Evolutionary conservation across 306 rosid species (phyloP), one percentile per base, ranked within the genome.

Genomic region (Quercus aquifolioides): DNA sequence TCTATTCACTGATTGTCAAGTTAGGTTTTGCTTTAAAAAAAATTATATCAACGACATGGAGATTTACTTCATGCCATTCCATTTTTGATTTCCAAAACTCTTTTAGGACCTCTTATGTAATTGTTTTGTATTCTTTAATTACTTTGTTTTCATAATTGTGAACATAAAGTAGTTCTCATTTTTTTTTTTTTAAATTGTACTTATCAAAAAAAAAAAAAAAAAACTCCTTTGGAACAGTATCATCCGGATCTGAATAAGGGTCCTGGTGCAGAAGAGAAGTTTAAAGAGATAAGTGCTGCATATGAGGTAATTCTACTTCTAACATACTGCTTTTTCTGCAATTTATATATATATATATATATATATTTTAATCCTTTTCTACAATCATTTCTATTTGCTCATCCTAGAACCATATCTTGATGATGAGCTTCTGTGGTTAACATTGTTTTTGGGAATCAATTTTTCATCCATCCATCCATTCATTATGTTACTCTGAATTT

Each of bases 241-340:
- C 99, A 95, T 90, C 99, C 98, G 33, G 98, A 94, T 82, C 80
- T 92, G 90, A 92, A 85, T 81, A 93, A 86, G 88, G 85, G 73
- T 64, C 89, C 93, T 21, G 96, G 96, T 78, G 89, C 97, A 21
- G 99, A 95, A 79, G 99, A 95, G 76, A 95, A 85, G 84, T 95
- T 95, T 89, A 92, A 95, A 82, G 96, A 93, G 88, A 95, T 95
- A 73, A 90, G 98, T 85, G 94, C 96, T 83, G 99, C 98, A 26
- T 95, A 95, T 54, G 98, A 95, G 99, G 98, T 95, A 82, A 81
- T 83, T 80, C 79, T 84, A 62, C 74, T 74, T 52, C 35, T 41
- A 30, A 30, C 71, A 71, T 64, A 71, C 51, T 23, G 56, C 14
- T 4, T 55, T 74, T 41, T 41, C 11, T 8, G 46, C 11, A 6